Conservation (phyloP, 176 grass and related monocot genomes). For the Ampelocalamus luodianensis region DNA sequence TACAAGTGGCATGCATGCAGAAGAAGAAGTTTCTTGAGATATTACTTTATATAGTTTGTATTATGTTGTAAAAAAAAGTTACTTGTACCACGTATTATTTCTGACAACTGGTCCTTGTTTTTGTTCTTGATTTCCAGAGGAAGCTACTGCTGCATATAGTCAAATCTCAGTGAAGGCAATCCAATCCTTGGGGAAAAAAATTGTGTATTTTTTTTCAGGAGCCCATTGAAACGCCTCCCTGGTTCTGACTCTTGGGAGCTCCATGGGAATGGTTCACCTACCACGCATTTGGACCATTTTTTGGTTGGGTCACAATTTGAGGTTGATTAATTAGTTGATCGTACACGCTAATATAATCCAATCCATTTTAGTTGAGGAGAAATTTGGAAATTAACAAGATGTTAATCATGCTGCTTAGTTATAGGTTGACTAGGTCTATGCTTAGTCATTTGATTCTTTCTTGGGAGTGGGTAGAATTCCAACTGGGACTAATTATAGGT, state of each 20-base stretch:
- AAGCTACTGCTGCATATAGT: background rate
- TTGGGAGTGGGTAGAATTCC: too few relatives aligned
- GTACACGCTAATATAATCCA: too few relatives aligned
- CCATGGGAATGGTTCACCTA: slow-evolving; percentile 32
- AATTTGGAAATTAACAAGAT: too few relatives aligned
- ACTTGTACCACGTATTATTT: background rate
- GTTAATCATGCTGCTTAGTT: too few relatives aligned
- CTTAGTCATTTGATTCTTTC: too few relatives aligned
- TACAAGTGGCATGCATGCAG: background rate
- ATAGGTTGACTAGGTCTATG: too few relatives aligned
- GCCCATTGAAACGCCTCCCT: slow-evolving; percentile 23
- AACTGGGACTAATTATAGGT: too few relatives aligned
- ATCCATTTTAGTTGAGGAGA: too few relatives aligned
- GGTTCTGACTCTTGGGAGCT: slow-evolving; percentile 35
- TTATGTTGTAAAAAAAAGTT: background rate
- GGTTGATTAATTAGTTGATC: too few relatives aligned
- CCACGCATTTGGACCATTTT: slow-evolving; percentile 25
- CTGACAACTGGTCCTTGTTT: background rate
- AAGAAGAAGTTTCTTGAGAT: background rate
- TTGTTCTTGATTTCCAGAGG: background rate
- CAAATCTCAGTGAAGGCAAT: background rate
- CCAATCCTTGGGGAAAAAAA: background rate
- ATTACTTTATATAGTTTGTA: background rate
- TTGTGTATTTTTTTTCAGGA: background rate
- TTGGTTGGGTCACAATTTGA: background rate